Evolutionary conservation across 1,284 basidiomycete genomes (phyloP).

Genomic region (Cerrena zonata): DNA sequence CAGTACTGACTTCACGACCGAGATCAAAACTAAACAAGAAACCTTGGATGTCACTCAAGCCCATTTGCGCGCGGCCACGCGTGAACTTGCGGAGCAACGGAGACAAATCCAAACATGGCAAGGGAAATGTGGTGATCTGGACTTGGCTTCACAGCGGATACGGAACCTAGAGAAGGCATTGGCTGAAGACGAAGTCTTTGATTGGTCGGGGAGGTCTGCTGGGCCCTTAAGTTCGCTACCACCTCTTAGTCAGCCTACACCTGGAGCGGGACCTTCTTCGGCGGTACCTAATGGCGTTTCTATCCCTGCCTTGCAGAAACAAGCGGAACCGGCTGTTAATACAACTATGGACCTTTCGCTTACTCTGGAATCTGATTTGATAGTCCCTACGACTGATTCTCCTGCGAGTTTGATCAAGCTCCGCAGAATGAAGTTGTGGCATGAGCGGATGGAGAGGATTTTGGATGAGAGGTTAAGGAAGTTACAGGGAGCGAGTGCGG

Average conservation of each 20-base stretch:
- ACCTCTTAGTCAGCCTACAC: not conserved
- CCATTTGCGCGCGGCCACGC: conserved; percentile 83
- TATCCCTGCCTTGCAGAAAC: conserved; percentile 53
- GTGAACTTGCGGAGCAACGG: conserved; percentile 84
- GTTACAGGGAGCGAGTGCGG: conserved; percentile 74
- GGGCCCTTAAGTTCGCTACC: not conserved
- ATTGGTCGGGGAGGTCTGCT: conserved; percentile 57
- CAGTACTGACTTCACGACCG: conserved; percentile 72
- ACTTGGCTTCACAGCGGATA: conserved; percentile 70
- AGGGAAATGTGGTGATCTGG: conserved; percentile 64
- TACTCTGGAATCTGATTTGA: conserved; percentile 60
- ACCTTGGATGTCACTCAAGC: conserved; percentile 80
- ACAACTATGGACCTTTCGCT: conserved; percentile 54
- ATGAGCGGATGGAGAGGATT: conserved; percentile 69
- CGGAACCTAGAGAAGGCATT: conserved; percentile 78
- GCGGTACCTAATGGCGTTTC: conserved; percentile 29
- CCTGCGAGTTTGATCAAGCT: conserved; percentile 61
- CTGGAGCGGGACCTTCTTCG: not conserved
- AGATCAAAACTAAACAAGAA: conserved; percentile 84
- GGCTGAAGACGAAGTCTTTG: conserved; percentile 70
- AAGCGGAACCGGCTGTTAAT: conserved; percentile 52
- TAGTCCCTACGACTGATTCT: conserved; percentile 57
- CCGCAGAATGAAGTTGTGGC: conserved; percentile 76
- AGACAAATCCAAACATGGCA: conserved; percentile 78
- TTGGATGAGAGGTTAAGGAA: conserved; percentile 65